Evolutionary conservation across 192 early-diverging fungal genomes (phyloP), one percentile per base, ranked within the genome.

Genomic region (Backusella circina): DNA sequence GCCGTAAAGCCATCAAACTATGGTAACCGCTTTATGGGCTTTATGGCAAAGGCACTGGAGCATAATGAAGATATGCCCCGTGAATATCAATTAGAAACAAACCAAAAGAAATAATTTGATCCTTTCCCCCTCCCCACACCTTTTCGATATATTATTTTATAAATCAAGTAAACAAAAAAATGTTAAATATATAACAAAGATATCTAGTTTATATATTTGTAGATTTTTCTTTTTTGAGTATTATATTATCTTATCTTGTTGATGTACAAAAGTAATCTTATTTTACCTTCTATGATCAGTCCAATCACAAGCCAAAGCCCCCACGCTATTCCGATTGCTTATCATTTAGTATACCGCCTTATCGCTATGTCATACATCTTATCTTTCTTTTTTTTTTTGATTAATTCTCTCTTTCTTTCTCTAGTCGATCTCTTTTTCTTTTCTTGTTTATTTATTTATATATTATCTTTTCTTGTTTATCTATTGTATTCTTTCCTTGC

Each of bases 1-100:
- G 85, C 93, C 51, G 93, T 99, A 31, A 88, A 96, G 73, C 97
- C 98, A 2, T 75, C 75, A 69, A 86, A 91, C 54, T 99, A 99
- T 81, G 98, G 94, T 3, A 78, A 88, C 64, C 90, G 98, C 16
- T 99, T 99, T 78, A 74, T 97, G 78, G 81, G 85, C 32, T 99
- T 98, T 79, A 96, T 98, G 92, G 88, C 87, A 57, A 81, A 81
- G 18, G 83, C 86, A 23, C 70, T 90, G 28, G 79, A 85, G 31
- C 83, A 86, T 72, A 82, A 71, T 75, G 84, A 85, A 64, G 88
- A 89, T 44, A 78, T 88, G 23, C 26, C 66, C 38, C 37, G 39
- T 5, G 61, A 74, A 65, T 74, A 32, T 23, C 54, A 73, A 74
- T 67, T 72, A 35, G 38, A 77, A 67, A 51, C 18, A 38, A 76